These are phyloP conservation scores for Adansonia digitata DNA, from an alignment of 345 rosid species.

Conservation along the genomic window DNA sequence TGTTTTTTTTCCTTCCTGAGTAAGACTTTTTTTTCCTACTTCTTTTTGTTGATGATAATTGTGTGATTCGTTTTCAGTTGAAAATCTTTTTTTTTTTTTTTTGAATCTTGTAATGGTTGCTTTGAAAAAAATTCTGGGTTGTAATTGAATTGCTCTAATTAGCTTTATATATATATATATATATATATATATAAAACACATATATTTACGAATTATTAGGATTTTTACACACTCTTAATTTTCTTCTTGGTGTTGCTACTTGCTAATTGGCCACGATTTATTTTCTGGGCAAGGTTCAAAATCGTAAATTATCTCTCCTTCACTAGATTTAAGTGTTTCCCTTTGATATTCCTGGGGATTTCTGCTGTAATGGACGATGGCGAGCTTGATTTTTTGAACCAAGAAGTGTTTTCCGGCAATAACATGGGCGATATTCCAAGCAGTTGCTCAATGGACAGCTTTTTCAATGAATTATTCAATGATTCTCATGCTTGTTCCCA, in stretches of 20 bases:
- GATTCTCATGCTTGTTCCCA: neutral
- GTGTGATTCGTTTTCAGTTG: too few relatives aligned
- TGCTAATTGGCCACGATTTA: neutral
- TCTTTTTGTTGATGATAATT: neutral
- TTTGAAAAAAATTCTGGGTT: too few relatives aligned
- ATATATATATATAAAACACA: too few relatives aligned
- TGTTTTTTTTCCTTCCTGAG: neutral
- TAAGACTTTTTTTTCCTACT: neutral
- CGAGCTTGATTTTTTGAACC: neutral
- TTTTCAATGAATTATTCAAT: neutral
- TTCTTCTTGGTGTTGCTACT: too few relatives aligned
- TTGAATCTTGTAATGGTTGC: neutral
- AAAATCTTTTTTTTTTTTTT: too few relatives aligned
- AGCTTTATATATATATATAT: too few relatives aligned
- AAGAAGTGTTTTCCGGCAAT: neutral
- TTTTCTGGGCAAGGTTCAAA: neutral
- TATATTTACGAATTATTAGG: neutral
- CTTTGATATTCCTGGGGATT: neutral
- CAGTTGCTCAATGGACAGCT: neutral
- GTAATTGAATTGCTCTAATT: too few relatives aligned
- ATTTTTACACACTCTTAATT: too few relatives aligned
- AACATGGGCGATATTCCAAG: neutral
- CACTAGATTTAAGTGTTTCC: neutral
- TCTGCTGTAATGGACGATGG: neutral
- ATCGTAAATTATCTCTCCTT: neutral